Conservation (phyloP, 1,284 basidiomycete species). For the Marasmius oreades region DNA sequence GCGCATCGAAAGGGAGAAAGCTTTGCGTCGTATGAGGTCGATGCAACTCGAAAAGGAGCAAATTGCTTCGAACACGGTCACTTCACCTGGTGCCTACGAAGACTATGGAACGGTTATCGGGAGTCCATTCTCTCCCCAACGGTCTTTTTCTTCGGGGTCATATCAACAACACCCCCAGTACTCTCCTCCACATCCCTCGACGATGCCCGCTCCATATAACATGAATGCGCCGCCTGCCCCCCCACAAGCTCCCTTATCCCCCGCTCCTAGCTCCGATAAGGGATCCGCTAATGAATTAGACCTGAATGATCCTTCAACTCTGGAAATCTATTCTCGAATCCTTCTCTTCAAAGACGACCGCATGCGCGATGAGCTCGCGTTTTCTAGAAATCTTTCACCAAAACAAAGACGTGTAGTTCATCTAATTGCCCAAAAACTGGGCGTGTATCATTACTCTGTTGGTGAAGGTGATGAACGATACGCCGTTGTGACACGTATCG, state of each 20-base stretch:
- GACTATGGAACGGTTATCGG: slow-evolving; percentile 60
- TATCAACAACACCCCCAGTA: slow-evolving; percentile 59
- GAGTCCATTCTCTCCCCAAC: slow-evolving; percentile 52
- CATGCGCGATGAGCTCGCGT: slow-evolving; percentile 96
- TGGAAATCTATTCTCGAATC: slow-evolving; percentile 97
- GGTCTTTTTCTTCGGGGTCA: slow-evolving; percentile 63
- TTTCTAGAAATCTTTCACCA: slow-evolving; percentile 81
- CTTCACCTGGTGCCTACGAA: slow-evolving; percentile 51
- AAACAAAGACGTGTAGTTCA: slow-evolving; percentile 93
- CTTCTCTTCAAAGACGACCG: slow-evolving; percentile 97
- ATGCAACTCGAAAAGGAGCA: slow-evolving; percentile 89
- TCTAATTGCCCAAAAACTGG: slow-evolving; percentile 93
- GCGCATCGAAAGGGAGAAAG: slow-evolving; percentile 98
- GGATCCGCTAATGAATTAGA: slow-evolving; percentile 74
- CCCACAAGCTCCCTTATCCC: slow-evolving; percentile 45
- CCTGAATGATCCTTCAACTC: slow-evolving; percentile 91
- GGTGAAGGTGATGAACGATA: slow-evolving; percentile 92
- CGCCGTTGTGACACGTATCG: slow-evolving; percentile 88
- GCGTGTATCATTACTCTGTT: slow-evolving; percentile 91
- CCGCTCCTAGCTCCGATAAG: slow-evolving; percentile 61
- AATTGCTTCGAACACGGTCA: slow-evolving; percentile 27
- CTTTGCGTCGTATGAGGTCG: slow-evolving; percentile 95
- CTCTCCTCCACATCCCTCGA: slow-evolving; percentile 53
- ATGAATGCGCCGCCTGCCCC: slow-evolving; percentile 39
- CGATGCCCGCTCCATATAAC: slow-evolving; percentile 62